phyloP scores from a whole-genome alignment of 768 basidiomycete genomes.

The Auriscalpium microsporum region DNA sequence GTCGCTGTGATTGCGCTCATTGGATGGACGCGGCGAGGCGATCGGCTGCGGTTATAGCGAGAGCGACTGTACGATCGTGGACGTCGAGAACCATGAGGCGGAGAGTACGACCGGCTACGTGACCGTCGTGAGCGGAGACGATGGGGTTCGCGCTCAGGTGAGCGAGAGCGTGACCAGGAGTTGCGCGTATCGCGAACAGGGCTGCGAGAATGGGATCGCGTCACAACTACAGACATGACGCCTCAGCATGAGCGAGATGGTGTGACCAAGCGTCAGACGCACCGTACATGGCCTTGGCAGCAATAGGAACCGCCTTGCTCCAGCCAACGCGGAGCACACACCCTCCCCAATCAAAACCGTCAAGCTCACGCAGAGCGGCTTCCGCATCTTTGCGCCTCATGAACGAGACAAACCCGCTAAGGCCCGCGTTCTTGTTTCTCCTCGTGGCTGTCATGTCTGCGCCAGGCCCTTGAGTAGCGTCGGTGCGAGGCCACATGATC shows the following conservation, averaged over 20 bases:
- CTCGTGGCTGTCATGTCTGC: conserved; percentile 70
- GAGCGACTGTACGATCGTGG: conserved; percentile 33
- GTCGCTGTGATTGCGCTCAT: conserved; percentile 29
- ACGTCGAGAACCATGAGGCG: conserved; percentile 28
- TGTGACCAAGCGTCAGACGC: conserved; percentile 11
- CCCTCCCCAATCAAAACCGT: conserved; percentile 94
- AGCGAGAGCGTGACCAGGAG: conserved; percentile 21
- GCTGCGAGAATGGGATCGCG: conserved; percentile 21
- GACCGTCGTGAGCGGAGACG: conserved; percentile 24
- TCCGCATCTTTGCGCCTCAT: conserved; percentile 94
- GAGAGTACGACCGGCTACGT: conserved; percentile 32
- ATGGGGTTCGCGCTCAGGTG: conserved; percentile 26
- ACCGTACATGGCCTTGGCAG: conserved; percentile 77
- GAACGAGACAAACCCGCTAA: conserved; percentile 95
- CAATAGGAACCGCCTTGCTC: conserved; percentile 94
- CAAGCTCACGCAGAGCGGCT: conserved; percentile 76
- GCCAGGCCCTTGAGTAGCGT: conserved; percentile 57
- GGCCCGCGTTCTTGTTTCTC: conserved; percentile 60
- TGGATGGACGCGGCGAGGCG: conserved; percentile 30
- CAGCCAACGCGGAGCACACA: conserved; percentile 83
- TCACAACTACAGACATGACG: conserved; percentile 1
- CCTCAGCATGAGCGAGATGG: neutral
- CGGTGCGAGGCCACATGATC: conserved; percentile 98
- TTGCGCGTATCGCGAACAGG: conserved; percentile 25
- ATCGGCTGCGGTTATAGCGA: conserved; percentile 36